Conservation (phyloP, 1,284 basidiomycete species). For the Sporisorium iseilematis-ciliati region DNA sequence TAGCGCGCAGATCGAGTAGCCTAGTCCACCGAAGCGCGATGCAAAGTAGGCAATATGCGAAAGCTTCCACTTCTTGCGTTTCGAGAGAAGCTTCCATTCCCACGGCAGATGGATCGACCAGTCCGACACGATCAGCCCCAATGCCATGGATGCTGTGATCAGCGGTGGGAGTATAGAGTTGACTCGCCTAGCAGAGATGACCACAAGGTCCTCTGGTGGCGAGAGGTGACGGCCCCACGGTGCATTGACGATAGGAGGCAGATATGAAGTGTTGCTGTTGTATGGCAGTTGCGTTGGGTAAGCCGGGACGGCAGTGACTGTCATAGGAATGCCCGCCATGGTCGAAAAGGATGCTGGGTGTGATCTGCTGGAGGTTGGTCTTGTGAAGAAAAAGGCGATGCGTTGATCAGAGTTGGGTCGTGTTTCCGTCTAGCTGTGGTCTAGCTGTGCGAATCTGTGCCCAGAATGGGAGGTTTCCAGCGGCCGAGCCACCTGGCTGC, state of each 20-base stretch:
- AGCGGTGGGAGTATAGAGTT: slow-evolving; percentile 40
- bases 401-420: background rate
- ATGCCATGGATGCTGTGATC: slow-evolving; percentile 45
- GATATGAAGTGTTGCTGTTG: slow-evolving; percentile 9
- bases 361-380: background rate
- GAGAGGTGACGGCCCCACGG: slow-evolving; percentile 1
- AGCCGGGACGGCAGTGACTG: slow-evolving; percentile 45
- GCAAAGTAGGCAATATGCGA: slow-evolving; percentile 56
- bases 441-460: background rate
- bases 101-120: slow-evolving; percentile 51
- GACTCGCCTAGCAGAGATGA: slow-evolving; percentile 42
- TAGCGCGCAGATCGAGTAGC: slow-evolving; percentile 34
- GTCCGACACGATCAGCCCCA: slow-evolving; percentile 48
- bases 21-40: slow-evolving; percentile 46
- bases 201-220: slow-evolving; percentile 37
- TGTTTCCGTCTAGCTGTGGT: background rate
- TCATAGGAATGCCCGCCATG: slow-evolving; percentile 43
- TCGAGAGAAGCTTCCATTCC: slow-evolving; percentile 46
- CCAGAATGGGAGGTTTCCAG: background rate
- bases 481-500: slow-evolving; percentile 1
- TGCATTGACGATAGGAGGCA: slow-evolving; percentile 30
- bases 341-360: background rate
- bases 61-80: slow-evolving; percentile 48
- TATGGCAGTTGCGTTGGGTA: slow-evolving; percentile 30
- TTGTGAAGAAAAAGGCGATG: background rate